Evolutionary conservation across 2,329 filamentous ascomycete genomes (phyloP), one percentile per base, ranked within the genome.

Genomic region (Phialemoniopsis sp.): DNA sequence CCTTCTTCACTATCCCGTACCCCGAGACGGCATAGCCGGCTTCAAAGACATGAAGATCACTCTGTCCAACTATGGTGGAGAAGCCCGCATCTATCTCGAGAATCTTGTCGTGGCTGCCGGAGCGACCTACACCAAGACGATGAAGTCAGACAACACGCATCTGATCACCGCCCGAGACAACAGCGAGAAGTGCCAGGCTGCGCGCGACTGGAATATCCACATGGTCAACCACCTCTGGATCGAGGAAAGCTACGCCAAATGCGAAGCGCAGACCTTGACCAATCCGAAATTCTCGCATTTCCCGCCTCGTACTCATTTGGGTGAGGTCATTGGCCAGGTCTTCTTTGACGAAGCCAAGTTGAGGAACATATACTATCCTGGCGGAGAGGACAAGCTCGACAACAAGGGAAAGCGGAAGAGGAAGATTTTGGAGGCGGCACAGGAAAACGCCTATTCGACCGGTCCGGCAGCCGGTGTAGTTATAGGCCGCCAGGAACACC

Each of bases 141-240:
- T 98, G 80, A 94, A 89, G 60, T 80, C 86, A 49, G 89, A 96
- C 46, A 97, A 98, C 59, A 97, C 90, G 0, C 93, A 98, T 64
- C 77, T 98, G 1, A 85, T 98, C 53, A 95, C 91, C 1, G 93
- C 93, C 5, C 86, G 95, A 51, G 81, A 84, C 42, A 80, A 81
- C 41, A 94, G 91, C 55, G 93, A 97, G 57, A 98, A 98, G 63
- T 96, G 87, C 59, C 82, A 85, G 29, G 93, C 93, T 2, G 93
- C 93, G 0, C 78, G 80, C 45, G 93, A 97, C 63, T 98, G 93
- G 93, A 85, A 85, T 38, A 83, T 97, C 39, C 70, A 89, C 41
- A 85, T 95, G 52, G 71, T 95, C 52, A 98, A 97, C 59, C 93
- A 98, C 58, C 73, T 98, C 1, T 98, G 93, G 93, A 76, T 98